Evolutionary conservation across 768 basidiomycete species (phyloP), one percentile per base, ranked within the genome.

Genomic region (Pleurotus cornucopiae): DNA sequence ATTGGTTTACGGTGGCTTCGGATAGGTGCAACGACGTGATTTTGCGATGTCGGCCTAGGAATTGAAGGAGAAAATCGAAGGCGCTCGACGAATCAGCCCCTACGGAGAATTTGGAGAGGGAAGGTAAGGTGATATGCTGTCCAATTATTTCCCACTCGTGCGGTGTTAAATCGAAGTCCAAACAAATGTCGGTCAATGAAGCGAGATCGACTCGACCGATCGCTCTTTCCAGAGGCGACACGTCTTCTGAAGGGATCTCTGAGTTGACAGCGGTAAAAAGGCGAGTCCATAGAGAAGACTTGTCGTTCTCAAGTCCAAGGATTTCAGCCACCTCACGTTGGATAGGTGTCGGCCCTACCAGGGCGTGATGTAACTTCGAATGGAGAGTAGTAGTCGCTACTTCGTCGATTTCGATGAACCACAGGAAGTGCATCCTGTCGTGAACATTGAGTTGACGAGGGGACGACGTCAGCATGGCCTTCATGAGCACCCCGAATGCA

Each of bases 31-130:
- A 56, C 5, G 43, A 58, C 38, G 51, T 51, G 18, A 69, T 62
- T 3, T 53, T 58, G 3, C 62, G 61, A 56, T 69, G 68, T 44
- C 68, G 66, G 2, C 37, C 56, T n/a, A 68, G 56, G 46, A 69
- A 69, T 45, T 34, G 11, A 40, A 64, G 20, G 34, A 69, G 55
- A 46, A 59, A 60, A 1, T 54, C 45, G 21, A 68, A 66, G 21
- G 58, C 18, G 47, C 64, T 63, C 51, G 58, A 54, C 6, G 49
- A 26, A 0, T 61, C 60, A 25, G 60, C 55, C 41, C 23, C 23
- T 6, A 61, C 49, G 6, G 63, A 55, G 18, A 69, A 61, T 13
- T 46, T 26, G 30, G 53, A 16, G 13, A 68, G 62, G 2, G 61
- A 54, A 6, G 64, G 66, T 34, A 69, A 58, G 34, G 62, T 55